Percentiles rank a stretch among this genome's conserved stretches.
Conservation (phyloP, 495 filamentous ascomycete species). For the Massariosphaeria phaeospora region DNA sequence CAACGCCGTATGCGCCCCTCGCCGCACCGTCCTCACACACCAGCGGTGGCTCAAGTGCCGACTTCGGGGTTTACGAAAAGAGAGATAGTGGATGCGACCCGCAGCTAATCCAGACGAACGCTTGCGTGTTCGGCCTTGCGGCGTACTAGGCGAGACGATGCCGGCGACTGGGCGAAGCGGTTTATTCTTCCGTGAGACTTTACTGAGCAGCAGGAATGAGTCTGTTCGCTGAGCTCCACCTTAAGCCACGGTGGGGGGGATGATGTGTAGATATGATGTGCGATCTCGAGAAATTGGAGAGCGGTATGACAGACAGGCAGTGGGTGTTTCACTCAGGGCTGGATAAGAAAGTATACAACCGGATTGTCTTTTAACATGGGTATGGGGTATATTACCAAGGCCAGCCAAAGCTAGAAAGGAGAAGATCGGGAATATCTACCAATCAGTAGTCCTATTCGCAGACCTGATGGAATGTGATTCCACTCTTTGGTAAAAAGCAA, state of each 20-base stretch:
- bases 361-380: background rate
- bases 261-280: background rate
- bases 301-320: background rate
- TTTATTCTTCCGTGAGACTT: conserved; percentile 25
- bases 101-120: conserved; percentile 24
- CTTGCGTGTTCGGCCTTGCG: conserved; percentile 8
- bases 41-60: background rate
- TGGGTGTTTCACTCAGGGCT: background rate
- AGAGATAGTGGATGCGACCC: background rate
- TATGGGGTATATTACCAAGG: background rate
- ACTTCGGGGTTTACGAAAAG: background rate
- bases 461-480: too few relatives aligned
- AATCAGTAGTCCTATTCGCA: too few relatives aligned
- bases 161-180: conserved; percentile 16
- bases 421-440: background rate
- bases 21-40: background rate
- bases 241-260: conserved; percentile 12
- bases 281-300: too few relatives aligned
- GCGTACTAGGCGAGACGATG: conserved; percentile 8
- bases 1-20: background rate
- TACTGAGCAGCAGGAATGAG: conserved; percentile 30
- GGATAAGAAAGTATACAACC: background rate
- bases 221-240: conserved; percentile 28
- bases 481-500: too few relatives aligned
- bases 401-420: background rate